Conservation (phyloP, 768 basidiomycete genomes). For the Boletus rufocinnamomeus region DNA sequence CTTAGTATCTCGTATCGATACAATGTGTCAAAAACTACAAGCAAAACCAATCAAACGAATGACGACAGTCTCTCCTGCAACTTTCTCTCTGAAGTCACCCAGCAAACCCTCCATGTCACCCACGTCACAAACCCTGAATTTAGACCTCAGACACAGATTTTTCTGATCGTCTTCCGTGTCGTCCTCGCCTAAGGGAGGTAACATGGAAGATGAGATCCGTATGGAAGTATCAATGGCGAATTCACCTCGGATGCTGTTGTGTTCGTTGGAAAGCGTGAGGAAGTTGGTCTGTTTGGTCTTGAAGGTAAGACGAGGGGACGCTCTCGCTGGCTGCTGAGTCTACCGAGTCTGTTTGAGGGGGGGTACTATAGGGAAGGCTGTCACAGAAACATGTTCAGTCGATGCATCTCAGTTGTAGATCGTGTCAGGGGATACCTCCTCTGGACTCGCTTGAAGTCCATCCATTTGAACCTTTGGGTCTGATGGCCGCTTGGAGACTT, state of each 20-base stretch:
- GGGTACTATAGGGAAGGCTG: constrained; percentile 32
- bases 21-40: too few relatives aligned
- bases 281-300: constrained; percentile 34
- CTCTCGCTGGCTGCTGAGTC: not conserved
- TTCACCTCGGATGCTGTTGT: constrained; percentile 22
- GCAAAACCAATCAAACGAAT: too few relatives aligned
- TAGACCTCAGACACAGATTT: constrained; percentile 40
- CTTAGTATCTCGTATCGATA: too few relatives aligned
- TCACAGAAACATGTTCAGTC: not conserved
- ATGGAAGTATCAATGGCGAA: constrained; percentile 49
- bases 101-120: too few relatives aligned
- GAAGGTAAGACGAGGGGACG: constrained; percentile 9
- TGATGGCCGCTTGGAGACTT: not conserved
- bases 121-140: too few relatives aligned
- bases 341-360: not conserved
- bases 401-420: not conserved
- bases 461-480: not conserved
- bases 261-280: constrained; percentile 14
- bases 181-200: constrained; percentile 39
- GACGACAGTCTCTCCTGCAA: too few relatives aligned
- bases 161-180: constrained; percentile 42
- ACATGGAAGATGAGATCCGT: constrained; percentile 38
- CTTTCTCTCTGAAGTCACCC: too few relatives aligned
- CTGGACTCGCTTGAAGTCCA: not conserved
- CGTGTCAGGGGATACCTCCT: constrained; percentile 9